Conservation (phyloP, 2,329 filamentous ascomycete species). For the Microcera coccophila region DNA sequence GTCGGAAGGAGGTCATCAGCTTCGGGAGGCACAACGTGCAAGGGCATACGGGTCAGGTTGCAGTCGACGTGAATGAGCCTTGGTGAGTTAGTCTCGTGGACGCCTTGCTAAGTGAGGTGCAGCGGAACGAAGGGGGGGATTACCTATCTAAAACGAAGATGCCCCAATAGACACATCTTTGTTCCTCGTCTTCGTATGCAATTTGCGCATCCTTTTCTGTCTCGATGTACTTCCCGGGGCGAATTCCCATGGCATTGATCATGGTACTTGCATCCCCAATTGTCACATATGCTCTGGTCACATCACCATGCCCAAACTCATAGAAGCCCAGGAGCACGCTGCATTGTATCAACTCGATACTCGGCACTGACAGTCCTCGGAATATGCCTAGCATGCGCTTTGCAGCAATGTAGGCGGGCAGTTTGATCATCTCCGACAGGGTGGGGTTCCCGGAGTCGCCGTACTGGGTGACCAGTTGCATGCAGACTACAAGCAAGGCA, state of each 20-base stretch:
- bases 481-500: conserved; percentile 40
- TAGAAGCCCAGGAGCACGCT: conserved; percentile 40
- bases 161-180: conserved; percentile 41
- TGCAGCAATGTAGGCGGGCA: conserved; percentile 36
- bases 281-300: conserved; percentile 40
- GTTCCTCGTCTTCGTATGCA: conserved; percentile 36
- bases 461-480: conserved; percentile 40
- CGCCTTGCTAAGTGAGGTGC: background rate
- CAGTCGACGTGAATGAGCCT: conserved; percentile 32
- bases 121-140: background rate
- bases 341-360: conserved; percentile 40
- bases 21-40: conserved; percentile 35
- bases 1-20: conserved; percentile 35
- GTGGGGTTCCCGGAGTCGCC: conserved; percentile 26
- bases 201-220: conserved; percentile 27
- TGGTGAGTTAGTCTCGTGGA: conserved; percentile 1
- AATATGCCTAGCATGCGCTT: conserved; percentile 38
- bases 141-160: conserved; percentile 44
- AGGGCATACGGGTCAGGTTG: conserved; percentile 29
- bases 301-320: conserved; percentile 43
- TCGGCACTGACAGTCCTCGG: conserved; percentile 33
- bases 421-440: conserved; percentile 34
- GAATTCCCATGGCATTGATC: conserved; percentile 34
- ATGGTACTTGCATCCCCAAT: conserved; percentile 40
- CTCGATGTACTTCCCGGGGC: conserved; percentile 35